These are phyloP conservation scores for Verticillium dahliae DNA, from an alignment of 2,329 filamentous ascomycete genomes.

Conservation along the genomic window DNA sequence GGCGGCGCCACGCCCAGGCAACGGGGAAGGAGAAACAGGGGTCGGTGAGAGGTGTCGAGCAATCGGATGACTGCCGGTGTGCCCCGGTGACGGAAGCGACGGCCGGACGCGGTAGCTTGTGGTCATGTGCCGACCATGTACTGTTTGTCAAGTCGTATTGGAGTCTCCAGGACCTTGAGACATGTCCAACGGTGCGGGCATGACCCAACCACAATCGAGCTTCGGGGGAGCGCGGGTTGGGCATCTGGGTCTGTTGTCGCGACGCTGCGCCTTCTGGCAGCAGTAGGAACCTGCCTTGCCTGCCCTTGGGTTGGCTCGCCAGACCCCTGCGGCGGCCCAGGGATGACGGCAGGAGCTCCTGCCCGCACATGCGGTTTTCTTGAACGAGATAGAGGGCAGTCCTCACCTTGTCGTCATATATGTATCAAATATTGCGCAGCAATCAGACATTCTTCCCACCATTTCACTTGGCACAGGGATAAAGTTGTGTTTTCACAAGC, in stretches of 20 bases:
- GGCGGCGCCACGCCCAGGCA: background rate
- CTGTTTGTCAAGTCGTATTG: background rate
- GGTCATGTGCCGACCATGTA: background rate
- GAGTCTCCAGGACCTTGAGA: background rate
- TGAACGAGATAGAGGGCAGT: too few species aligned
- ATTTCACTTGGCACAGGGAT: too few species aligned
- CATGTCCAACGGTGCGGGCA: background rate
- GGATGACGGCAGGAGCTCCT: too few species aligned
- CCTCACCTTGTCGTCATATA: background rate
- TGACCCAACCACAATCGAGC: background rate
- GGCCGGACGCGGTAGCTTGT: background rate
- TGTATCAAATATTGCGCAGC: background rate
- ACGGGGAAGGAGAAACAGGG: background rate
- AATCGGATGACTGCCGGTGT: constrained; percentile 2
- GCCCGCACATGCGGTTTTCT: background rate
- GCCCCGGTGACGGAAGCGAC: background rate
- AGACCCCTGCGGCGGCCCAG: too few species aligned
- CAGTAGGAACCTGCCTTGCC: too few species aligned
- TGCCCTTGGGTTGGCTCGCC: too few species aligned
- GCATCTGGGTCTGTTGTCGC: too few species aligned
- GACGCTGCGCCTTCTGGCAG: too few species aligned
- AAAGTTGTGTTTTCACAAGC: too few species aligned
- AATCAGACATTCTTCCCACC: too few species aligned
- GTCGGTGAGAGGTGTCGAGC: background rate
- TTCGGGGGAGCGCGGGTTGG: too few species aligned